Percentiles rank a stretch among this genome's conserved stretches.
phyloP scores from a whole-genome alignment of 768 basidiomycete species.

The Coprinopsis cinerea region DNA sequence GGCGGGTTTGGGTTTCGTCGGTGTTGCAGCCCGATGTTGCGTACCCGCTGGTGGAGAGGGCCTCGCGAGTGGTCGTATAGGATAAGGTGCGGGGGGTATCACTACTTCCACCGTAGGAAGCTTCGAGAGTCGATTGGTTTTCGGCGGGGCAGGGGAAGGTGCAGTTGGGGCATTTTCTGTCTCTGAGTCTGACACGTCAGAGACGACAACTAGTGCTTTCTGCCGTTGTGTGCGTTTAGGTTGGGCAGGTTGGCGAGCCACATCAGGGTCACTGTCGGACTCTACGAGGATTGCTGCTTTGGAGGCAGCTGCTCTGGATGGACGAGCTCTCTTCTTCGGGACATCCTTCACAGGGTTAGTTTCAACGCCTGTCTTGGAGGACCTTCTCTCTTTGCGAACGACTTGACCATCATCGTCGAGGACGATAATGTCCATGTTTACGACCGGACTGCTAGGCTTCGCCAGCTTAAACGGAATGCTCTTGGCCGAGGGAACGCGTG shows the following conservation, averaged over 20 bases:
- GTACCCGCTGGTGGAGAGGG: not conserved
- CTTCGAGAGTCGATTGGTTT: slow-evolving; percentile 9
- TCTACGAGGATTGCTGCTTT: slow-evolving; percentile 3
- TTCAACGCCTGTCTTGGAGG: slow-evolving; percentile 40
- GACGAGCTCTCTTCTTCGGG: not conserved
- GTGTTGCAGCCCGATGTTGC: not conserved
- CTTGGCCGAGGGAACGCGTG: slow-evolving; percentile 19
- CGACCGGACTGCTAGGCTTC: slow-evolving; percentile 38
- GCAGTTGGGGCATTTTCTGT: slow-evolving; percentile 15
- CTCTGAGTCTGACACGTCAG: slow-evolving; percentile 44
- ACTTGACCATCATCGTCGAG: slow-evolving; percentile 55
- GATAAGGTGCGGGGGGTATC: slow-evolving; percentile 34
- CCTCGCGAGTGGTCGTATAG: not conserved
- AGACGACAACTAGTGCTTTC: slow-evolving; percentile 31
- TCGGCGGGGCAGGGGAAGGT: not conserved
- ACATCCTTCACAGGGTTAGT: slow-evolving; percentile 23
- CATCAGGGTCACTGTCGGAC: slow-evolving; percentile 21
- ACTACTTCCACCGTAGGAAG: slow-evolving; percentile 32
- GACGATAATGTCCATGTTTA: slow-evolving; percentile 64
- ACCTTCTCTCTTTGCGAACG: slow-evolving; percentile 55
- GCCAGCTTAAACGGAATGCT: slow-evolving; percentile 26
- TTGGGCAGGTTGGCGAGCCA: slow-evolving; percentile 17
- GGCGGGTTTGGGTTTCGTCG: slow-evolving; percentile 7
- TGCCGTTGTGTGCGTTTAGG: slow-evolving; percentile 22
- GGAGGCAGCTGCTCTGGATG: not conserved